Base-by-base conservation (phyloP, 805 yeast species). In the Debaryomyces tyrocola region DNA sequence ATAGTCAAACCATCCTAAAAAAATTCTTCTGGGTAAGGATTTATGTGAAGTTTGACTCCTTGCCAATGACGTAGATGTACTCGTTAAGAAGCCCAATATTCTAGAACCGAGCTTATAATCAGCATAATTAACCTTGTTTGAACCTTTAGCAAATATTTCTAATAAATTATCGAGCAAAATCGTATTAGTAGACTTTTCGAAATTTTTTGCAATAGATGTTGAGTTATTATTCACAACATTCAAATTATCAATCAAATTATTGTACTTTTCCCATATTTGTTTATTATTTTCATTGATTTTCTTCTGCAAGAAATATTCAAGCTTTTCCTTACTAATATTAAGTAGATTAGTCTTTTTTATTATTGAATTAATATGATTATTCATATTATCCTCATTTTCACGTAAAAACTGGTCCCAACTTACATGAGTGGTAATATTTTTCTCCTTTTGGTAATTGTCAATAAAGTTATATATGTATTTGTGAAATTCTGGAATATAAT, bases 1-100 rank as follows among this genome's bases (percentile, higher is more conserved):
- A 50, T 61, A 69, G 49, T 70, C 73, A 47, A 62, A 71, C 77
- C 76, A 72, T 0, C 78, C 77, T 21, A 67, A 50, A 14, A 70
- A 59, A 4, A 69, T 11, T 38, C 56, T 64, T 3, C 74, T 49
- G 4, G 48, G 37, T 1, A 67, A 37, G 2, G 67, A 53, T 33
- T 57, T 58, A 1, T 52, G 29, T 1, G 43, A 47, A 11, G 42
- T 36, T 4, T 60, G 52, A 1, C 60, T 57, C n/a, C 59, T 44
- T 21, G 49, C 50, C 21, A 6, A 12, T 17, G 38, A 35, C 9
- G 15, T n/a, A 28, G 42, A 27, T 12, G 42, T 39, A 12, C 11
- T 21, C 7, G 77, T 72, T 20, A 72, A 55, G 41, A 69, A 73
- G 2, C 78, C 77, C 14, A 73, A 53, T 4, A 72, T 68, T 41